Conservation (phyloP, 1,284 basidiomycete species). For the Marasmius oreades region DNA sequence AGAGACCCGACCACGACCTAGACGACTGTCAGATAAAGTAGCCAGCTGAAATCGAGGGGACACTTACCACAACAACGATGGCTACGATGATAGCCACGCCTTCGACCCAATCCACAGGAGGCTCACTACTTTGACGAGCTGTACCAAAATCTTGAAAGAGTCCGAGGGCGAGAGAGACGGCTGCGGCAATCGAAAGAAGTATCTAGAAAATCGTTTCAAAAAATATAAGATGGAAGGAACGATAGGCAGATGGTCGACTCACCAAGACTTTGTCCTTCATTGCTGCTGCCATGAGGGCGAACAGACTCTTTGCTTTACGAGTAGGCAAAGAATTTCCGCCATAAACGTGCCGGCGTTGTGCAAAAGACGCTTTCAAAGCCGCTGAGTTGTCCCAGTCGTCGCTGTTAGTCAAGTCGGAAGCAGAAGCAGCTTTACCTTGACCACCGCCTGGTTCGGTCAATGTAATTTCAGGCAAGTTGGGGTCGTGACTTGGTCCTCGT, state of each 20-base stretch:
- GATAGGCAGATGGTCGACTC: constrained; percentile 27
- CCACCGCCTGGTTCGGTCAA: constrained; percentile 40
- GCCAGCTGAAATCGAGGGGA: not conserved
- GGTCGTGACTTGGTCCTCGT: constrained; percentile 35
- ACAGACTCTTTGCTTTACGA: constrained; percentile 75
- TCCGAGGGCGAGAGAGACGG: constrained; percentile 91
- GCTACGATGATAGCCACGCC: constrained; percentile 96
- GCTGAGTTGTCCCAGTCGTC: constrained; percentile 27
- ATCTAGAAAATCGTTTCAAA: constrained; percentile 46
- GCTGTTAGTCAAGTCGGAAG: constrained; percentile 8
- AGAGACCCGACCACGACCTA: constrained; percentile 83
- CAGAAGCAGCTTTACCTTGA: constrained; percentile 10
- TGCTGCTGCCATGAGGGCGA: constrained; percentile 90
- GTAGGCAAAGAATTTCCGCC: constrained; percentile 83
- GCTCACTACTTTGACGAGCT: constrained; percentile 49
- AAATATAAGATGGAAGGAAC: constrained; percentile 1
- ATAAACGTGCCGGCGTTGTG: constrained; percentile 72
- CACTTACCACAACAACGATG: constrained; percentile 73
- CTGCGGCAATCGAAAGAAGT: constrained; percentile 86
- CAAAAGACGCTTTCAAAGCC: constrained; percentile 53
- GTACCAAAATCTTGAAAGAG: constrained; percentile 92
- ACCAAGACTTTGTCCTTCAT: constrained; percentile 95
- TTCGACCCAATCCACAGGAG: constrained; percentile 94
- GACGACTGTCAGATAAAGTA: constrained; percentile 9
- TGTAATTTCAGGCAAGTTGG: constrained; percentile 37